phyloP scores from a whole-genome alignment of 106 monocot species.

The Acorus gramineus region DNA sequence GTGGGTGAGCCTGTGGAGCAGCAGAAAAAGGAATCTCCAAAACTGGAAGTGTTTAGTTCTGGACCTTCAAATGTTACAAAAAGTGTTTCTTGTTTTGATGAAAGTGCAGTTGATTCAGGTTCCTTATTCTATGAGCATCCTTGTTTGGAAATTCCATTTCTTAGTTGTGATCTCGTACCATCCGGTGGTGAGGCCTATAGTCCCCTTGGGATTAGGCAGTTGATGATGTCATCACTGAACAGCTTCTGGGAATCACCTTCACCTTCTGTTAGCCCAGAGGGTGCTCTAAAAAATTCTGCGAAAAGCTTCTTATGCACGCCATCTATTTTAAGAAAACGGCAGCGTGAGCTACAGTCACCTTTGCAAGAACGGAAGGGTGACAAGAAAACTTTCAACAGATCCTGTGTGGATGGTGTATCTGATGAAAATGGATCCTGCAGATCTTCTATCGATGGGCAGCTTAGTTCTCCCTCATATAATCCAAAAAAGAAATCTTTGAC shows the following conservation, averaged over 20 bases:
- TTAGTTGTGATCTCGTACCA: slow-evolving; percentile 72
- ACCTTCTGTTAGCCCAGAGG: slow-evolving; percentile 47
- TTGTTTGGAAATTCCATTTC: slow-evolving; percentile 77
- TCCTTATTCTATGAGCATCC: slow-evolving; percentile 82
- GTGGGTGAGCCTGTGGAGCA: slow-evolving; percentile 6
- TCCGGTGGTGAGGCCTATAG: slow-evolving; percentile 76
- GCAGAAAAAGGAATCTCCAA: slow-evolving; percentile 16
- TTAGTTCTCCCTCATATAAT: slow-evolving; percentile 14
- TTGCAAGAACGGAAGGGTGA: slow-evolving; percentile 42
- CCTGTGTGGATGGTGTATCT: too few relatives aligned
- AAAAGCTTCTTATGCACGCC: slow-evolving; percentile 66
- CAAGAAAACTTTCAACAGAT: slow-evolving; percentile 23
- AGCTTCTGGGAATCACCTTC: slow-evolving; percentile 63
- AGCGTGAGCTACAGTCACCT: slow-evolving; percentile 68
- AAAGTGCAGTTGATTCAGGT: slow-evolving; percentile 25
- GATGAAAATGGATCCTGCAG: neutral
- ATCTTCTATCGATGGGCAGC: neutral
- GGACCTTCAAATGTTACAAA: slow-evolving; percentile 6
- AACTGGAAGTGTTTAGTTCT: slow-evolving; percentile 10
- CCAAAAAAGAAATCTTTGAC: slow-evolving; percentile 15
- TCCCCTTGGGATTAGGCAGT: slow-evolving; percentile 84
- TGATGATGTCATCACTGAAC: slow-evolving; percentile 58
- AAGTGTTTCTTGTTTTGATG: slow-evolving; percentile 14
- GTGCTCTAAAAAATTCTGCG: slow-evolving; percentile 61
- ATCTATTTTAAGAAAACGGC: slow-evolving; percentile 87